Evolutionary conservation across 169 alveolate species (phyloP).

Genomic region (Theileria luwenshuni): DNA sequence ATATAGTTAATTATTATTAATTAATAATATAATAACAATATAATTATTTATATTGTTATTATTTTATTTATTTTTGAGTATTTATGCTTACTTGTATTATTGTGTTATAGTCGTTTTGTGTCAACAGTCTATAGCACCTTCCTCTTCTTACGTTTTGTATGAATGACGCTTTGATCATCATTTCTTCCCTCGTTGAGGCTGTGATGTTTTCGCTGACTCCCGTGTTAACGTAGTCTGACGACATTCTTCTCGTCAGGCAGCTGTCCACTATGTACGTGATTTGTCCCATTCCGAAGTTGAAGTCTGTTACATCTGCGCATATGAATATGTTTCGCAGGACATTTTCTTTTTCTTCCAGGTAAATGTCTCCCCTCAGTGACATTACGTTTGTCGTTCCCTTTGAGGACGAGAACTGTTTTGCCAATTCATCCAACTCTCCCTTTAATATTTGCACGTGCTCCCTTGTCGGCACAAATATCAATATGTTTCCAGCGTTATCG

Average conservation of each 20-base stretch:
- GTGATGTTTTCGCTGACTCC: constrained; percentile 37
- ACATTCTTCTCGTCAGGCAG: constrained; percentile 39
- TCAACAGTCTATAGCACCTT: constrained; percentile 43
- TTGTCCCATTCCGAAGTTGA: constrained; percentile 33
- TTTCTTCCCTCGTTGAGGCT: constrained; percentile 61
- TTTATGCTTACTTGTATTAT: constrained; percentile 5
- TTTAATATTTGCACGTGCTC: constrained; percentile 37
- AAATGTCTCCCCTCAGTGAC: constrained; percentile 7
- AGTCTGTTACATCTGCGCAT: constrained; percentile 39
- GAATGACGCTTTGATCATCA: constrained; percentile 35
- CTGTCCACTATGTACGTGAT: constrained; percentile 57
- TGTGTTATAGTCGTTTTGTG: constrained; percentile 36
- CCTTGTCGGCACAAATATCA: constrained; percentile 57
- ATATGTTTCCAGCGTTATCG: constrained; percentile 42
- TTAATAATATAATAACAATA: neutral
- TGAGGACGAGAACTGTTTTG: constrained; percentile 25
- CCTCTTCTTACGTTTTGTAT: constrained; percentile 33
- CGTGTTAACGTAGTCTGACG: constrained; percentile 48
- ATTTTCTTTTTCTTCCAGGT: neutral
- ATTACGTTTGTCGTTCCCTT: constrained; percentile 17
- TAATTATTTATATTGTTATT: no score
- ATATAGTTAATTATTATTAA: neutral
- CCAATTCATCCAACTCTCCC: constrained; percentile 21
- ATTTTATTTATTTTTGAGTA: no score
- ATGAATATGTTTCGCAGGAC: constrained; percentile 35